Evolutionary conservation across 1,284 basidiomycete genomes (phyloP).

Genomic region (Wolfiporia cocos): DNA sequence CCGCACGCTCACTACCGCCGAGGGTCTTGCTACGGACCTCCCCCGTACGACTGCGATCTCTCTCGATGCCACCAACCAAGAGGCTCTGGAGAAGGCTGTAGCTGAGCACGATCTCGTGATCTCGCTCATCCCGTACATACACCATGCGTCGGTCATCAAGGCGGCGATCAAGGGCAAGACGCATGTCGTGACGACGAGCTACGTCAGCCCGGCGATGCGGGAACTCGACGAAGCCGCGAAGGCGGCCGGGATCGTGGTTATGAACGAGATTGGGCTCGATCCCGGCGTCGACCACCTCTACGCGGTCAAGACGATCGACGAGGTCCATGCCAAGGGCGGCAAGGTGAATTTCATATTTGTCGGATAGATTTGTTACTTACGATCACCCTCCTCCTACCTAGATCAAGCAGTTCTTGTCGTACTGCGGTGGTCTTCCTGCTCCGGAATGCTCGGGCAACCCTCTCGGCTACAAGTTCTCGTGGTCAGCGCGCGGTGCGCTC

Average conservation of each 20-base stretch:
- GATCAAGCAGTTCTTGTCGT: conserved; percentile 93
- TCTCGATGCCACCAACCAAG: conserved; percentile 76
- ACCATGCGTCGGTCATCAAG: conserved; percentile 90
- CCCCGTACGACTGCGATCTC: conserved; percentile 70
- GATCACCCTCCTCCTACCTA: conserved; percentile 21
- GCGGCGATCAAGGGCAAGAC: conserved; percentile 94
- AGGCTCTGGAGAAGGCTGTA: conserved; percentile 76
- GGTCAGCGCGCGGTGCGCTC: conserved; percentile 95
- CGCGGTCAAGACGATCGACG: conserved; percentile 94
- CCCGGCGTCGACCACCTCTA: conserved; percentile 95
- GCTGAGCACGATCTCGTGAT: conserved; percentile 91
- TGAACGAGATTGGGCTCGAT: conserved; percentile 99
- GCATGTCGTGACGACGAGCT: conserved; percentile 95
- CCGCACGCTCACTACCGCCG: conserved; percentile 74
- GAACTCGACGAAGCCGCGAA: conserved; percentile 82
- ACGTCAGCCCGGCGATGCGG: conserved; percentile 88
- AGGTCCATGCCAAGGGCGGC: conserved; percentile 91
- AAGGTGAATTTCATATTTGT: conserved; percentile 48
- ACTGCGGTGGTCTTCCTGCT: conserved; percentile 95
- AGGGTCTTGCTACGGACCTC: conserved; percentile 66
- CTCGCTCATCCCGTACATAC: conserved; percentile 94
- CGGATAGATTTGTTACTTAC: neutral
- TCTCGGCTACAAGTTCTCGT: conserved; percentile 99
- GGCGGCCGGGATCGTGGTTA: conserved; percentile 88
- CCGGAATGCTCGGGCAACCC: conserved; percentile 91